phyloP scores from a whole-genome alignment of 2,329 filamentous ascomycete genomes.

The Trichoderma simmonsii region DNA sequence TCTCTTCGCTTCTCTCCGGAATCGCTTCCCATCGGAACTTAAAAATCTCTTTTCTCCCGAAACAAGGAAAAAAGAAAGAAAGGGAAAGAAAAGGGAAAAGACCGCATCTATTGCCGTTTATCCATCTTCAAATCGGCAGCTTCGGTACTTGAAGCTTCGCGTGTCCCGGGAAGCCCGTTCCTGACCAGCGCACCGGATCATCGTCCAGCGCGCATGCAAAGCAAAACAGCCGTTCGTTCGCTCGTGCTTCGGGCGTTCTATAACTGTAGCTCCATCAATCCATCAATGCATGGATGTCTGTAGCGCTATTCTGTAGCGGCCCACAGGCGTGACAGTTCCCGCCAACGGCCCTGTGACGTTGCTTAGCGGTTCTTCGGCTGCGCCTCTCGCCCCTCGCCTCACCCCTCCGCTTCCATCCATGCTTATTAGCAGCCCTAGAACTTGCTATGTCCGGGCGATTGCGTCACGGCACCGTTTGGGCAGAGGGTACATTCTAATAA shows the following conservation, averaged over 20 bases:
- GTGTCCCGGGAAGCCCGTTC: constrained; percentile 9
- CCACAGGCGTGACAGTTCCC: not conserved
- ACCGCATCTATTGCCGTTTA: not conserved
- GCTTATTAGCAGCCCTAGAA: not conserved
- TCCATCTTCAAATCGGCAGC: not conserved
- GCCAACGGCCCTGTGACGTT: constrained; percentile 15
- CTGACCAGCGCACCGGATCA: constrained; percentile 8
- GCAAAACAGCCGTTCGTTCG: constrained; percentile 2
- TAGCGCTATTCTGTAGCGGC: not conserved
- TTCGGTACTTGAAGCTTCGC: not conserved
- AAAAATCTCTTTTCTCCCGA: not conserved
- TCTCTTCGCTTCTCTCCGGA: not conserved
- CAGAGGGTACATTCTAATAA: too few species aligned
- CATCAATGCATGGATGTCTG: not conserved
- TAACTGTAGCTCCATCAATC: not conserved
- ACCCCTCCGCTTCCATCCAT: not conserved
- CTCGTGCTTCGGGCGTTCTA: not conserved
- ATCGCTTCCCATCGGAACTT: not conserved
- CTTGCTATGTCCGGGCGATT: constrained; percentile 13
- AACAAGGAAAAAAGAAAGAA: not conserved
- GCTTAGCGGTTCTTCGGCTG: constrained; percentile 1
- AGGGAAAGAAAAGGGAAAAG: not conserved
- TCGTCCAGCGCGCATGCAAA: not conserved
- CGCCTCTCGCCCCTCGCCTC: constrained; percentile 11
- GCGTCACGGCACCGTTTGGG: constrained; percentile 18